phyloP scores from a whole-genome alignment of 2,329 filamentous ascomycete species.

The Colletotrichum melonis region DNA sequence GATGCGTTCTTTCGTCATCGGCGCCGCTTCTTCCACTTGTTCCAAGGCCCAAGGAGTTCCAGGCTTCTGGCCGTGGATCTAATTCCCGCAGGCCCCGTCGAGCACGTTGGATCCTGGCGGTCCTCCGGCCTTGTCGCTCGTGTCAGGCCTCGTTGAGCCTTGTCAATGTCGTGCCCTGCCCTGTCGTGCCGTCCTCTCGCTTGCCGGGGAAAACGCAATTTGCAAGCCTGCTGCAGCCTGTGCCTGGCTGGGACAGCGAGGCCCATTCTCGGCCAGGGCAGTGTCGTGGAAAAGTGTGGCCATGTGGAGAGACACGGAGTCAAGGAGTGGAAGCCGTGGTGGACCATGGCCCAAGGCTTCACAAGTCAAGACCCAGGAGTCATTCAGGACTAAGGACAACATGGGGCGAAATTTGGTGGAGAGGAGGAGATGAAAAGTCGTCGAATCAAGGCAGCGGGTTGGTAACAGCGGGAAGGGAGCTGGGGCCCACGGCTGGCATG shows the following conservation, averaged over 20 bases:
- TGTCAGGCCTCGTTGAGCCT: neutral
- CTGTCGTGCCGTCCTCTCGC: slow-evolving; percentile 22
- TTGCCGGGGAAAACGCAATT: slow-evolving; percentile 14
- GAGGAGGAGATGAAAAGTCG: slow-evolving; percentile 8
- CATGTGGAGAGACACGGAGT: slow-evolving; percentile 28
- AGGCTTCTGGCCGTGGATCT: slow-evolving; percentile 31
- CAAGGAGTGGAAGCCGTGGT: slow-evolving; percentile 5
- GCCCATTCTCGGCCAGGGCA: slow-evolving; percentile 20
- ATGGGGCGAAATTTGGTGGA: slow-evolving; percentile 25
- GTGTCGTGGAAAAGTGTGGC: slow-evolving; percentile 30
- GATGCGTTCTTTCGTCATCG: slow-evolving; percentile 33
- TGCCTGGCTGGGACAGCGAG: neutral
- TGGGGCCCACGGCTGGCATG: slow-evolving; percentile 11
- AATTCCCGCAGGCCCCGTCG: slow-evolving; percentile 33
- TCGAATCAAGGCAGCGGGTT: slow-evolving; percentile 18
- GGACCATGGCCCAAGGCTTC: too few relatives aligned
- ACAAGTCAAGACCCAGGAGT: too few relatives aligned
- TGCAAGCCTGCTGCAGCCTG: slow-evolving; percentile 4
- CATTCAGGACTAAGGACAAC: neutral
- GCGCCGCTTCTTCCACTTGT: slow-evolving; percentile 26
- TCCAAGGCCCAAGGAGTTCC: slow-evolving; percentile 28
- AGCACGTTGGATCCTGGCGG: slow-evolving; percentile 13
- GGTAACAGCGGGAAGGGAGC: slow-evolving; percentile 7
- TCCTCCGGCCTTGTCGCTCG: neutral
- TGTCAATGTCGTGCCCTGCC: slow-evolving; percentile 25